Conservation (phyloP, 495 filamentous ascomycete genomes). For the Daldinia grandis region DNA sequence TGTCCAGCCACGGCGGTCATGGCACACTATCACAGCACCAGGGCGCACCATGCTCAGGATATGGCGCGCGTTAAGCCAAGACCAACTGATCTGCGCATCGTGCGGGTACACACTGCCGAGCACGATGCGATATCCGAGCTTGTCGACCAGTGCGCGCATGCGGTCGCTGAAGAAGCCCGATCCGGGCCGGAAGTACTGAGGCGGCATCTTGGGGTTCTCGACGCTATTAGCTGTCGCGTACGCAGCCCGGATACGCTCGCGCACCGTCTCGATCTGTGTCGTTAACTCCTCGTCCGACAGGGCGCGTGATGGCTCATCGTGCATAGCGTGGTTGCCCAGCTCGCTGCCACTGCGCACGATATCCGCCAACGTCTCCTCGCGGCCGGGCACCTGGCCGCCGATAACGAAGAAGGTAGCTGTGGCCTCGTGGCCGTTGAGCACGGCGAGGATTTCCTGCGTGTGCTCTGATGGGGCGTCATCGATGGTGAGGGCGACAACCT, state of each 20-base stretch:
- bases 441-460: conserved; percentile 73
- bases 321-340: conserved; percentile 86
- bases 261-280: conserved; percentile 55
- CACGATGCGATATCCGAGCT: conserved; percentile 70
- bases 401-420: conserved; percentile 83
- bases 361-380: conserved; percentile 65
- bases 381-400: conserved; percentile 72
- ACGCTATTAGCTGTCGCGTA: conserved; percentile 57
- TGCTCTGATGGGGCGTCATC: conserved; percentile 82
- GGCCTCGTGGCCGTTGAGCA: conserved; percentile 65
- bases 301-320: conserved; percentile 73
- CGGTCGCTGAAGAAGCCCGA: conserved; percentile 78
- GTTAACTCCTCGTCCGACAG: conserved; percentile 53
- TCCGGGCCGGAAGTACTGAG: conserved; percentile 78
- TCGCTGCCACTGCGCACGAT: conserved; percentile 73
- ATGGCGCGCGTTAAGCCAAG: conserved; percentile 77
- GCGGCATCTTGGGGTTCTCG: conserved; percentile 39
- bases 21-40: conserved; percentile 81
- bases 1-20: conserved; percentile 83
- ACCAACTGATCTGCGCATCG: conserved; percentile 77
- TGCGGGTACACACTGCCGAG: conserved; percentile 87
- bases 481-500: conserved; percentile 80
- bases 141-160: conserved; percentile 65
- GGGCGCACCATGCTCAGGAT: conserved; percentile 78
- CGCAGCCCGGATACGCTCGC: conserved; percentile 59